A percentile compares a stretch with the other conserved stretches of the same genome.
phyloP scores from a whole-genome alignment of 495 filamentous ascomycete genomes.

The Aspergillus steynii region DNA sequence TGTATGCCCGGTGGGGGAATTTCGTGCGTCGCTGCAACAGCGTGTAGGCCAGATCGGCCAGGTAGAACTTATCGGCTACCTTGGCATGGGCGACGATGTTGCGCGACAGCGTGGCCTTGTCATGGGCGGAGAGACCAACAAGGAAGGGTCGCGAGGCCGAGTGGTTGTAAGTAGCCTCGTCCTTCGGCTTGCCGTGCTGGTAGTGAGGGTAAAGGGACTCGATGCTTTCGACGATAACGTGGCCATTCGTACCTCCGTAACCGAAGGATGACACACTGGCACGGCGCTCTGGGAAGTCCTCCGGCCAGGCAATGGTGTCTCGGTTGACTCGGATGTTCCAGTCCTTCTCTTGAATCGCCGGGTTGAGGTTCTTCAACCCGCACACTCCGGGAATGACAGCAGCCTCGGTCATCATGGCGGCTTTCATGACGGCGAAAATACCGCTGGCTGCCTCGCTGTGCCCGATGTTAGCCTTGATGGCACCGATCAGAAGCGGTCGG shows the following conservation, averaged over 20 bases:
- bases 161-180: neutral
- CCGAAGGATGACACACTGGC: constrained; percentile 24
- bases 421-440: constrained; percentile 54
- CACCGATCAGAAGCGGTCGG: constrained; percentile 29
- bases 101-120: neutral
- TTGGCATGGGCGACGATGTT: constrained; percentile 10
- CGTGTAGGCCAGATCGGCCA: constrained; percentile 38
- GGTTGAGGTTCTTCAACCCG: constrained; percentile 22
- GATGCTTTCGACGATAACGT: constrained; percentile 34
- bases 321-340: constrained; percentile 25
- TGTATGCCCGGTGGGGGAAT: constrained; percentile 21
- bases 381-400: constrained; percentile 42
- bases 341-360: constrained; percentile 29
- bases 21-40: constrained; percentile 24
- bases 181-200: neutral
- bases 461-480: constrained; percentile 47
- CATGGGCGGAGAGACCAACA: constrained; percentile 1
- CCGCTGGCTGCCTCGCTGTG: constrained; percentile 42
- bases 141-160: neutral
- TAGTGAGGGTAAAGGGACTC: neutral
- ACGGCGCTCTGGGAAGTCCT: neutral
- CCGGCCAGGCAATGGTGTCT: neutral
- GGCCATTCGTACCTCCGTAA: constrained; percentile 36
- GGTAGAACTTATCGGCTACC: constrained; percentile 17
- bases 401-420: constrained; percentile 48